Evolutionary conservation across 352 stramenopile genomes (phyloP).

Genomic region (Globisporangium barbulae): DNA sequence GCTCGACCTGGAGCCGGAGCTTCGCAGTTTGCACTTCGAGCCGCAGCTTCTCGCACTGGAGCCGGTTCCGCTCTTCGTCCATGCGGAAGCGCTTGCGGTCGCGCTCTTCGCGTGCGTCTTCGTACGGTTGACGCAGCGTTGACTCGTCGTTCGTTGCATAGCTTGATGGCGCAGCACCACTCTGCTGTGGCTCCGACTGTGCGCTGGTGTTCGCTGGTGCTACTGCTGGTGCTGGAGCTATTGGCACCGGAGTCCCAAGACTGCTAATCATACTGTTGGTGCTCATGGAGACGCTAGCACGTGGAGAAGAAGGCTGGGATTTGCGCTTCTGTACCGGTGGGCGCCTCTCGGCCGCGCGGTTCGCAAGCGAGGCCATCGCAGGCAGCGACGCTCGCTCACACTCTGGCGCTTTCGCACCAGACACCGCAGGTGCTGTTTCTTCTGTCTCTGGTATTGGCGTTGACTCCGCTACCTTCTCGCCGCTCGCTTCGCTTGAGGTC

Average conservation of each 20-base stretch:
- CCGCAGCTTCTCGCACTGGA: constrained; percentile 67
- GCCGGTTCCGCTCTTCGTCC: constrained; percentile 51
- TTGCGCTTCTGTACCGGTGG: constrained; percentile 7
- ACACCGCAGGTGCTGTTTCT: no score
- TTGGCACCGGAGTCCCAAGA: neutral
- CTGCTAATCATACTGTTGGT: neutral
- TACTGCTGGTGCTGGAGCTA: constrained; percentile 1
- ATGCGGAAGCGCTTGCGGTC: constrained; percentile 54
- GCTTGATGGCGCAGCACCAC: constrained; percentile 14
- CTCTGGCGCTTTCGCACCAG: neutral
- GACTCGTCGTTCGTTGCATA: constrained; percentile 38
- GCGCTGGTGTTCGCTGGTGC: neutral
- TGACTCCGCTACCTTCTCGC: neutral
- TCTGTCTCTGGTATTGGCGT: neutral
- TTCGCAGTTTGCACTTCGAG: constrained; percentile 53
- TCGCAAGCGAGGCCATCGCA: neutral
- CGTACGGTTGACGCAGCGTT: constrained; percentile 44
- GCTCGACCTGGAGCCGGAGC: constrained; percentile 49
- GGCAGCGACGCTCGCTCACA: neutral
- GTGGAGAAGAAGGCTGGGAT: neutral
- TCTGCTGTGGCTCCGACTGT: constrained; percentile 16
- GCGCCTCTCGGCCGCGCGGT: constrained; percentile 3
- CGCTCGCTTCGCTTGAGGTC: neutral
- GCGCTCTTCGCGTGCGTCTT: constrained; percentile 61
- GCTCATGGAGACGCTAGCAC: neutral